These are phyloP conservation scores for Melampsora larici-populina DNA, from an alignment of 1,284 basidiomycete genomes.

Conservation along the genomic window DNA sequence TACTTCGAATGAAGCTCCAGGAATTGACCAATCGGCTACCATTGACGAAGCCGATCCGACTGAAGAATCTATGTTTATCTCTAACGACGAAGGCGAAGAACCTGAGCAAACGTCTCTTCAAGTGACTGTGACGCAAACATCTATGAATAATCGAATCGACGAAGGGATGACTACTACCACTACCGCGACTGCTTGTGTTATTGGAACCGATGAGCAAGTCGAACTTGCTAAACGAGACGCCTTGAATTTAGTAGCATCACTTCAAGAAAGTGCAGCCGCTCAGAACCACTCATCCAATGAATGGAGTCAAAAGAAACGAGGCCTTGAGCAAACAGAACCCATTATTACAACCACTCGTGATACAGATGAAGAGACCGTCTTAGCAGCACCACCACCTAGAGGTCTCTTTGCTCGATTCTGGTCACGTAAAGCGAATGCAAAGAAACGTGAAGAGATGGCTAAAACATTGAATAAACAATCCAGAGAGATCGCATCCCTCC, in stretches of 20 bases:
- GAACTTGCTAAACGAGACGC: constrained; percentile 24
- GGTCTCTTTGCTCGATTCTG: not conserved
- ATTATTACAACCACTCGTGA: not conserved
- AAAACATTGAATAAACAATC: not conserved
- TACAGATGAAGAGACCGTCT: not conserved
- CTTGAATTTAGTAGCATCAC: constrained; percentile 13
- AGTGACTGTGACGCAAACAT: not conserved
- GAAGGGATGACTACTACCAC: not conserved
- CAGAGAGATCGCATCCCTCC: not conserved
- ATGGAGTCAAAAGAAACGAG: not conserved
- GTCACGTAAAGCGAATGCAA: constrained; percentile 10
- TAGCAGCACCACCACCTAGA: not conserved
- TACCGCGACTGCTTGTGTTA: constrained; percentile 4
- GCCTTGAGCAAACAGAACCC: not conserved
- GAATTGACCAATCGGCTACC: not conserved
- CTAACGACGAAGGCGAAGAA: not conserved
- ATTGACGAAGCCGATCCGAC: not conserved
- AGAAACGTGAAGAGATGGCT: not conserved
- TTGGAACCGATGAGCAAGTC: constrained; percentile 24
- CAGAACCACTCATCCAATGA: not conserved
- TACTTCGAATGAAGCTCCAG: not conserved
- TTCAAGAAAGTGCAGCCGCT: not conserved
- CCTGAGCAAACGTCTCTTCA: not conserved
- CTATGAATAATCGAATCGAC: not conserved
- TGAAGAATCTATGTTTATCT: not conserved